Evolutionary conservation across 2,329 filamentous ascomycete genomes (phyloP).

Genomic region (Claviceps citrina): DNA sequence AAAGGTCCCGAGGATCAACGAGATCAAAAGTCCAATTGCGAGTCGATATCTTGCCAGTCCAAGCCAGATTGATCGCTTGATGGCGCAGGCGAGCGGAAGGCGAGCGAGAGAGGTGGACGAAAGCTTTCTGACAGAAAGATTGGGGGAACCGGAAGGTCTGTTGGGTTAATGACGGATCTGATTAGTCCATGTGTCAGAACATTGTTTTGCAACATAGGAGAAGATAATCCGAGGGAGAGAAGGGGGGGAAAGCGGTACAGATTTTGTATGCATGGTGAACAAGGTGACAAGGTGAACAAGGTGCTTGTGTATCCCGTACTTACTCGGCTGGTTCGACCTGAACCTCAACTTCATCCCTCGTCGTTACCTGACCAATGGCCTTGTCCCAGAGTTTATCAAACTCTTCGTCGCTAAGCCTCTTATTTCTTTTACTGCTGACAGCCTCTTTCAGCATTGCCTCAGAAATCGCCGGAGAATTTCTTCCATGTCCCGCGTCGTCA

Average conservation of each 20-base stretch:
- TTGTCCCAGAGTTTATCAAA: conserved; percentile 78
- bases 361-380: conserved; percentile 56
- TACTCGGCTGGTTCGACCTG: conserved; percentile 30
- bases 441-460: conserved; percentile 65
- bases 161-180: conserved; percentile 59
- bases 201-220: conserved; percentile 6
- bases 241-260: not conserved
- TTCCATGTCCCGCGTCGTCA: conserved; percentile 43
- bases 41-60: conserved; percentile 76
- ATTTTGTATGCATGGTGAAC: not conserved
- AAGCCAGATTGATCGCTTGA: conserved; percentile 64
- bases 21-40: conserved; percentile 54
- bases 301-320: conserved; percentile 23
- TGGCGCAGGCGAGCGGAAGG: conserved; percentile 70
- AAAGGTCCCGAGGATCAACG: conserved; percentile 31
- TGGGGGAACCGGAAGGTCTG: conserved; percentile 53
- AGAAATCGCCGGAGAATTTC: conserved; percentile 41
- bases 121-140: conserved; percentile 49
- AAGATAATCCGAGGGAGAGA: not conserved
- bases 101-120: conserved; percentile 80
- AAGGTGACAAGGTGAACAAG: conserved; percentile 4
- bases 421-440: conserved; percentile 61
- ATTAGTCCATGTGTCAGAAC: conserved; percentile 61
- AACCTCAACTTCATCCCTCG: conserved; percentile 42
- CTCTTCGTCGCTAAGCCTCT: conserved; percentile 70